Base-by-base conservation (phyloP, 2,329 filamentous ascomycete genomes). In the Botrytis pseudocinerea region DNA sequence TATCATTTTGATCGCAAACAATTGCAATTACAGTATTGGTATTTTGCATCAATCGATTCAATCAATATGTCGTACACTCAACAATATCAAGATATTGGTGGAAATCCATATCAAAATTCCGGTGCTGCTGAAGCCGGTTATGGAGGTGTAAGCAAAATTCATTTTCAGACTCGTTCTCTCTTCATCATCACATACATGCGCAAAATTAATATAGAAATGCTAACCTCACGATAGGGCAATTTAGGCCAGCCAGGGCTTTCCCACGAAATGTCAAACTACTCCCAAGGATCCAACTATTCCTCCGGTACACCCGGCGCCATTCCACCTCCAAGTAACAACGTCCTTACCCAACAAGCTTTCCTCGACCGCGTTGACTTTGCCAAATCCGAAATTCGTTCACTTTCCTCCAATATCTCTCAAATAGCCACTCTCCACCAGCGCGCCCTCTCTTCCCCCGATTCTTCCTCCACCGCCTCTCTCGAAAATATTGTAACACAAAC, bases 351-450 rank as follows among this genome's bases (percentile, higher is more conserved):
- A 80, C 85, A 87, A 76, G 91, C 92, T 76, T 94, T 92, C 83
- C 87, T 94, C 76, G 82, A 85, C 78, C 90, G 90, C 82, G 89
- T 93, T 76, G 85, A 89, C 78, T 87, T 86, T 77, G 86, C 91
- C 74, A 92, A 92, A 82, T 85, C 87, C 78, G 87, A 93, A 77
- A 93, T 95, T 81, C 85, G 87, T 74, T 86, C 86, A 64, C 86
- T 95, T 73, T 89, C 88, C n/a, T 85, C 83, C 62, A 89, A 91
- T 79, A 89, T 95, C 79, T 86, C 89, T 78, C 84, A 89, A 78
- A 92, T 95, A 77, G 88, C 87, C 62, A 87, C 87, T 73, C 85
- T 93, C 71, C 92, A 95, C 82, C 91, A 93, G 84, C 90, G 90
- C 80, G 87, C 91, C 38, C 87, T 95, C 42, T 86, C 88, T 76